phyloP scores from a whole-genome alignment of 768 basidiomycete species.

The Tylopilus rubrobrunneus region DNA sequence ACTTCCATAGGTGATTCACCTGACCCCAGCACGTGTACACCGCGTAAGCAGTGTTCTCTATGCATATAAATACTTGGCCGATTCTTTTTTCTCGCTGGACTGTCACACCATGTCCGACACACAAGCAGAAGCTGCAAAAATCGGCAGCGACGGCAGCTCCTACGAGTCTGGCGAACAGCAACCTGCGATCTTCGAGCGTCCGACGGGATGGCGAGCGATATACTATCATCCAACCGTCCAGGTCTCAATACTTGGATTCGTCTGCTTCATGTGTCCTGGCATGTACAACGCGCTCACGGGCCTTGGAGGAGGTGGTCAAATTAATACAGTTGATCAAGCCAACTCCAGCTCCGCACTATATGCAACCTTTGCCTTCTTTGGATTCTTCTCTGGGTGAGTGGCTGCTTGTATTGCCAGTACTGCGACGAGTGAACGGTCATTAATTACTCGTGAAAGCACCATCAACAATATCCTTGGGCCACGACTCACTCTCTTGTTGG shows the following conservation, averaged over 20 bases:
- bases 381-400: conserved; percentile 67
- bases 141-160: conserved; percentile 10
- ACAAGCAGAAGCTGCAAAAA: conserved; percentile 11
- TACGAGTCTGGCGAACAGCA: conserved; percentile 19
- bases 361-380: conserved; percentile 55
- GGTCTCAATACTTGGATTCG: conserved; percentile 58
- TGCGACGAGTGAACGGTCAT: neutral
- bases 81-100: neutral
- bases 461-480: conserved; percentile 67
- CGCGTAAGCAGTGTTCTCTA: neutral
- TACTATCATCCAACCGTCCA: conserved; percentile 48
- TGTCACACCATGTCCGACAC: conserved; percentile 18
- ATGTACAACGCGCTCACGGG: conserved; percentile 79
- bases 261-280: conserved; percentile 59
- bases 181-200: conserved; percentile 39
- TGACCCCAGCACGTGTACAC: neutral
- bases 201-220: conserved; percentile 47
- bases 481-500: conserved; percentile 45
- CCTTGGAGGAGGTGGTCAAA: conserved; percentile 74
- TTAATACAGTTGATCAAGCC: conserved; percentile 58
- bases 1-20: neutral
- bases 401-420: neutral
- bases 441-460: conserved; percentile 40
- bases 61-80: neutral
- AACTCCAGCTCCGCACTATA: conserved; percentile 71